These are phyloP conservation scores for Nakazawaea ishiwadae DNA, from an alignment of 805 yeast species.

Conservation along the genomic window DNA sequence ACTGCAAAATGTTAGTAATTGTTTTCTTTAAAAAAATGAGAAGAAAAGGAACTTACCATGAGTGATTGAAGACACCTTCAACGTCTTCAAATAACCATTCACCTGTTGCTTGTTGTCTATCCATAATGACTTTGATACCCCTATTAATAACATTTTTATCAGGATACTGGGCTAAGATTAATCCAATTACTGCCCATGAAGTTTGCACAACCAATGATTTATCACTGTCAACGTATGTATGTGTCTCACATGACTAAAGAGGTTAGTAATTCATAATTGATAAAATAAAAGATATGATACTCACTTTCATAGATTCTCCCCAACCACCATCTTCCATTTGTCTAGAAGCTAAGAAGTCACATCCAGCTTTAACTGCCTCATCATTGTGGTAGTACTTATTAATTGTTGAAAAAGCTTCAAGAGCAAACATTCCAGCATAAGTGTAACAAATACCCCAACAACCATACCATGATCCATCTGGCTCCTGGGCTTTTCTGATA, in stretches of 20 bases:
- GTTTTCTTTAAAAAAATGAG: neutral
- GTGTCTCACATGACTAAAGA: constrained; percentile 62
- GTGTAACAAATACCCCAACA: constrained; percentile 97
- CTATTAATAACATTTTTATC: constrained; percentile 51
- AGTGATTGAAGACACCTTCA: constrained; percentile 96
- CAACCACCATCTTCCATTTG: constrained; percentile 94
- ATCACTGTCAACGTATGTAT: constrained; percentile 61
- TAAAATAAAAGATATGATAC: neutral
- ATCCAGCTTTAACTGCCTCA: constrained; percentile 62
- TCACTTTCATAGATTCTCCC: constrained; percentile 83
- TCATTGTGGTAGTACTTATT: constrained; percentile 61
- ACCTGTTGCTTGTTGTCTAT: constrained; percentile 68
- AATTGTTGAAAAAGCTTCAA: constrained; percentile 80
- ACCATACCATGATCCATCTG: constrained; percentile 97
- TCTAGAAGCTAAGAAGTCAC: constrained; percentile 73
- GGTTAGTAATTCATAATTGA: no score
- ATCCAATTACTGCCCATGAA: constrained; percentile 85
- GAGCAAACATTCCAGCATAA: constrained; percentile 96
- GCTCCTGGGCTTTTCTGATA: constrained; percentile 60
- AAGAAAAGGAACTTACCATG: constrained; percentile 26
- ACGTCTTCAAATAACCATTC: constrained; percentile 82
- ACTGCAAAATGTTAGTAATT: constrained; percentile 32
- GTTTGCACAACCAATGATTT: constrained; percentile 81
- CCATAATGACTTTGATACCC: constrained; percentile 62
- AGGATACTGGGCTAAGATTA: constrained; percentile 79